Percentiles rank a stretch among this genome's conserved stretches.
phyloP scores from a whole-genome alignment of 208 protist genomes.

The Kentomonas sorsogonicus region DNA sequence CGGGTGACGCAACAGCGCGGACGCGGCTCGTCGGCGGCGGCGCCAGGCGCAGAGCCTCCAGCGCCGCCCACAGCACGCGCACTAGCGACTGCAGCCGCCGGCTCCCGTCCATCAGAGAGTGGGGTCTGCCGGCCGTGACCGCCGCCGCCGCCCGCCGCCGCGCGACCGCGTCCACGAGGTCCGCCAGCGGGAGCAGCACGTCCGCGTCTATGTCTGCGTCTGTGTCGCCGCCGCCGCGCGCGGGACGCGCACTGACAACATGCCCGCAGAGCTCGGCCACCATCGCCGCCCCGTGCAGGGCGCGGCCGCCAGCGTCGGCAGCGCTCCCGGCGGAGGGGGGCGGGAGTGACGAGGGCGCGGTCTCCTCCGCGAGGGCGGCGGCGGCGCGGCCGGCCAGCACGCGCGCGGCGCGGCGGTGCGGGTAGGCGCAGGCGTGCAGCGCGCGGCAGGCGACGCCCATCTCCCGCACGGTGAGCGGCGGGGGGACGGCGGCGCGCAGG shows the following conservation, averaged over 20 bases:
- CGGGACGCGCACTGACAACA: constrained; percentile 8
- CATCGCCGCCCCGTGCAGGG: too few relatives aligned
- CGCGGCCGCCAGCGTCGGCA: too few relatives aligned
- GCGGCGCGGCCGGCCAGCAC: background rate
- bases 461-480: background rate
- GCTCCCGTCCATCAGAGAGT: too few relatives aligned
- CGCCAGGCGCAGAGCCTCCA: too few relatives aligned
- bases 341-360: too few relatives aligned
- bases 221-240: constrained; percentile 20
- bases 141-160: constrained; percentile 30
- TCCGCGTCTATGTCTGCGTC: constrained; percentile 49
- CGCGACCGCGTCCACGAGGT: constrained; percentile 33
- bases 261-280: constrained; percentile 19
- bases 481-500: background rate
- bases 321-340: too few relatives aligned
- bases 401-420: background rate
- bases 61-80: too few relatives aligned
- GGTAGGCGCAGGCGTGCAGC: background rate
- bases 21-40: too few relatives aligned
- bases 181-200: constrained; percentile 41
- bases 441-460: background rate
- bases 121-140: too few relatives aligned
- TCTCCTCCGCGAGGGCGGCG: background rate
- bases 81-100: too few relatives aligned
- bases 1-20: too few relatives aligned